A percentile compares a stretch with the other conserved stretches of the same genome.
Evolutionary conservation across 352 stramenopile species (phyloP).

Genomic region (Phytopythium litorale): DNA sequence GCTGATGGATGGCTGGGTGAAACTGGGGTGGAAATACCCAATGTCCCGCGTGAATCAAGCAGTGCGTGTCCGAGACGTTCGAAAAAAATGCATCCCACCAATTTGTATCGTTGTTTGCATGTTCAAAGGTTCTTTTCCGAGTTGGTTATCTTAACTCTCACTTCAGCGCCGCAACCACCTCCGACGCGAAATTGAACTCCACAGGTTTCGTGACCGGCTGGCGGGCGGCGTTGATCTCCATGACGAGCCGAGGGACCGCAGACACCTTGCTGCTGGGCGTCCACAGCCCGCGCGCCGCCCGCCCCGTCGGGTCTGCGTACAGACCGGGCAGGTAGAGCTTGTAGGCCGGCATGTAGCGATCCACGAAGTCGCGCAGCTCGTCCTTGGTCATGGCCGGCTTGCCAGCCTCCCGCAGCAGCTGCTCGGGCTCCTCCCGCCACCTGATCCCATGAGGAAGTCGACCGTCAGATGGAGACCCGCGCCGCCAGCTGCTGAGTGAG

Average conservation of each 20-base stretch:
- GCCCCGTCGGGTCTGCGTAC: constrained; percentile 34
- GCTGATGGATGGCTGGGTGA: too few species aligned
- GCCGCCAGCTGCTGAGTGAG: too few species aligned
- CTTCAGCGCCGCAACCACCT: constrained; percentile 1
- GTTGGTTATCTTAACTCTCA: background rate
- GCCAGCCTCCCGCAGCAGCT: constrained; percentile 46
- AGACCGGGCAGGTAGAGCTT: constrained; percentile 56
- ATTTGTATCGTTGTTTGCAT: too few species aligned
- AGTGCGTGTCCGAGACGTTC: background rate
- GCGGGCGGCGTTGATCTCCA: constrained; percentile 48
- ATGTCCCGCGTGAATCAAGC: too few species aligned
- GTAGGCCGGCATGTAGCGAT: constrained; percentile 87
- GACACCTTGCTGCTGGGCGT: constrained; percentile 18
- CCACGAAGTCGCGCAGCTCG: constrained; percentile 81
- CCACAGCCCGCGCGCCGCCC: background rate
- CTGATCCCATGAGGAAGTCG: constrained; percentile 14
- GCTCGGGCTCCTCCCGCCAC: constrained; percentile 81
- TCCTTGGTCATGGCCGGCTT: constrained; percentile 59
- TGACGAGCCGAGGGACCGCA: constrained; percentile 41
- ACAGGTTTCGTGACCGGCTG: constrained; percentile 29
- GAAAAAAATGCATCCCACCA: background rate
- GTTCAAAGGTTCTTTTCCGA: background rate
- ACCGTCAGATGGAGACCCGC: too few species aligned
- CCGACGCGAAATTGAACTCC: constrained; percentile 51
- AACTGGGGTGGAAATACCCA: too few species aligned